Evolutionary conservation across 139 green algal species (phyloP), one percentile per base, ranked within the genome.

Genomic region (Picochlorum sp.): DNA sequence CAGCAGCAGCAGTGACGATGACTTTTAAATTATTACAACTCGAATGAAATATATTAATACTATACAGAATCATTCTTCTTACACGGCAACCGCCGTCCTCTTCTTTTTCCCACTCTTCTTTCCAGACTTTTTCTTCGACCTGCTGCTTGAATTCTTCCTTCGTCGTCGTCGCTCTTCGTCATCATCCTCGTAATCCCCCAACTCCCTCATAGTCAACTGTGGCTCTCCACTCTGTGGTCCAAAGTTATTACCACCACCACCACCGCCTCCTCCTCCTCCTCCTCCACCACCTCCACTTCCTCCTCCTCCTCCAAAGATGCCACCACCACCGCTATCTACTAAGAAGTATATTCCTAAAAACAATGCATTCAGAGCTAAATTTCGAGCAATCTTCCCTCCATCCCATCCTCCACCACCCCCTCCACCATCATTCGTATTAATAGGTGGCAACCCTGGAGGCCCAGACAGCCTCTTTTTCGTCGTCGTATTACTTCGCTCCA

Each of bases 381-480:
- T 83, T 49, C 74, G 50, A 24, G 56, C 61, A 21, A 83, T 73
- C 7, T 68, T 67, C 46, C 52, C 41, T 45, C 64, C 68, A 26
- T 79, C 68, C 76, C 76, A 82, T n/a, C 69, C 69, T 20, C 75
- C 76, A 21, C 76, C 76, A 11, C 76, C 76, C 2, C 76, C 76
- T 20, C 76, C 68, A 6, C 54, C 66, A 52, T 65, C 49, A 51
- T 81, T 81, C 18, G 52, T 24, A 45, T 63, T 66, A 15, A 81
- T 76, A 3, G 76, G 76, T n/a, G 76, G 76, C 61, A 83, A 69
- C n/a, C 58, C 58, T n/a, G 76, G 76, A 3, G 76, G 76, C 4
- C 76, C 76, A 14, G 73, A 64, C 1, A 61, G 72, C 6, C 76
- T 65, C 61, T 78, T 82, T 37, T 82, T 81, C 14, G 74, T 82